A percentile compares a stretch with the other conserved stretches of the same genome.
phyloP scores from a whole-genome alignment of 495 filamentous ascomycete genomes.

The Penicillium canescens region DNA sequence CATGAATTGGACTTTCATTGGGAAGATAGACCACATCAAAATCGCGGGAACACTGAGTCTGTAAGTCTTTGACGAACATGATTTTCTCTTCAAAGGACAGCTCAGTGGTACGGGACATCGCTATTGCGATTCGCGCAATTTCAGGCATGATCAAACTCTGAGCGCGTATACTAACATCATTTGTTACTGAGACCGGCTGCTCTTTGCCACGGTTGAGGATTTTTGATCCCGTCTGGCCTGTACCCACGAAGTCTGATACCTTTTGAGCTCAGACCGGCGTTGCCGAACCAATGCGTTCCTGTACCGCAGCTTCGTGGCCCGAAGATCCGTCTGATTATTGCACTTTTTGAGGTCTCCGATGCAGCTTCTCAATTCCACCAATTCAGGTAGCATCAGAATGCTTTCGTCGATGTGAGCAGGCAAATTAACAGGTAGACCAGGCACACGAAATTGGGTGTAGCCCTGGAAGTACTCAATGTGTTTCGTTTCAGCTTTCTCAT shows the following conservation, averaged over 20 bases:
- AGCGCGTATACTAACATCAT: constrained; percentile 13
- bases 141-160: constrained; percentile 16
- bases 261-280: constrained; percentile 12
- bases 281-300: constrained; percentile 11
- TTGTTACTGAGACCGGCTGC: constrained; percentile 3
- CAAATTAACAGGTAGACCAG: constrained; percentile 15
- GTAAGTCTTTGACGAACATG: not conserved
- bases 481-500: constrained; percentile 15
- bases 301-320: constrained; percentile 12
- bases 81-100: constrained; percentile 1
- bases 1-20: constrained; percentile 3
- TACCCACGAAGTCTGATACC: constrained; percentile 16
- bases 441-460: constrained; percentile 17
- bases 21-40: constrained; percentile 4
- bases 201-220: constrained; percentile 16
- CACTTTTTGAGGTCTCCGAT: constrained; percentile 7
- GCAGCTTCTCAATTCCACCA: constrained; percentile 6
- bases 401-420: constrained; percentile 17
- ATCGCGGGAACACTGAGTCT: not conserved
- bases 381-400: constrained; percentile 11
- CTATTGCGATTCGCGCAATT: constrained; percentile 12
- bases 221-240: constrained; percentile 14
- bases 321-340: not conserved
- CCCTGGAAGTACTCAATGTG: constrained; percentile 25
- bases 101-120: not conserved